phyloP scores from a whole-genome alignment of 306 rosid species.

The Biancaea sappan region DNA sequence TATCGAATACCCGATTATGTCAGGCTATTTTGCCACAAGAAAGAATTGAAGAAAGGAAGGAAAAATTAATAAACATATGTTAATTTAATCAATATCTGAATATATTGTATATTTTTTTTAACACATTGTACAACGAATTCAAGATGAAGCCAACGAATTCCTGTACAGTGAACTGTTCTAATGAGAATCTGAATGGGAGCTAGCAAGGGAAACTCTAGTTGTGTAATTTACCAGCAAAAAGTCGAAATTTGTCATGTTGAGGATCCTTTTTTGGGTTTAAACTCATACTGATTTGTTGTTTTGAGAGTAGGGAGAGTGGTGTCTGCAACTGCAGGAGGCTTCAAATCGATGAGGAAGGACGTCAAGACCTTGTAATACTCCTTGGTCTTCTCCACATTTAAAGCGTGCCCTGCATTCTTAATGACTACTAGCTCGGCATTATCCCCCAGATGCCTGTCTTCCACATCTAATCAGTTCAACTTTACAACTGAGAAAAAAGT shows the following conservation, averaged over 20 bases:
- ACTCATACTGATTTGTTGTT: slow-evolving; percentile 1
- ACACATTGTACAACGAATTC: not conserved
- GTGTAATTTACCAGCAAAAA: not conserved
- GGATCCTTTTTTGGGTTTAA: not conserved
- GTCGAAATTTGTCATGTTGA: not conserved
- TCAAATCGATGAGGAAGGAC: slow-evolving; percentile 51
- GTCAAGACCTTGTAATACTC: slow-evolving; percentile 61
- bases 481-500: not conserved
- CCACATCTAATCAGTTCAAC: slow-evolving; percentile 5
- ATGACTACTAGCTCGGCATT: slow-evolving; percentile 66
- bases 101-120: not conserved
- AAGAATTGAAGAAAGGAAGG: too few species aligned
- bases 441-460: slow-evolving; percentile 69
- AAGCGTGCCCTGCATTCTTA: slow-evolving; percentile 77
- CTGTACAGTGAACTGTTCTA: slow-evolving; percentile 18
- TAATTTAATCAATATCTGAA: too few species aligned
- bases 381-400: slow-evolving; percentile 56
- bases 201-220: not conserved
- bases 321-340: slow-evolving; percentile 22
- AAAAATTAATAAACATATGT: too few species aligned
- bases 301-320: slow-evolving; percentile 22
- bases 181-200: slow-evolving; percentile 6
- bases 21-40: too few species aligned
- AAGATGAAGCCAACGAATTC: slow-evolving; percentile 9
- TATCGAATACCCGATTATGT: too few species aligned